Conservation (phyloP, 768 basidiomycete genomes). For the Lenzites betulinus region DNA sequence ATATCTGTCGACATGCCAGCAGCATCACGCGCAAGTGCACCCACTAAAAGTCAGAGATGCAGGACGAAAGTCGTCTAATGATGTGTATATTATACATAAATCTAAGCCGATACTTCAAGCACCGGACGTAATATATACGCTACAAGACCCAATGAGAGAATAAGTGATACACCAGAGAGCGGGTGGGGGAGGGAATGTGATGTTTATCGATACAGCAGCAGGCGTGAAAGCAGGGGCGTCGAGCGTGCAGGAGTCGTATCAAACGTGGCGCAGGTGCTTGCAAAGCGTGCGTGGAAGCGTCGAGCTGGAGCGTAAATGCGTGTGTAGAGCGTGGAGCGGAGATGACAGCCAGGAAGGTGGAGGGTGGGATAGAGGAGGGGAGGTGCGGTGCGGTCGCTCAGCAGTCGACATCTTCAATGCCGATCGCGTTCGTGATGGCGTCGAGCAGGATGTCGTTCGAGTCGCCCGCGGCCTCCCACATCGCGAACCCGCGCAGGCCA, state of each 20-base stretch:
- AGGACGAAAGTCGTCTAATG: neutral
- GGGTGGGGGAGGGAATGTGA: neutral
- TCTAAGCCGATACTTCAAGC: slow-evolving; percentile 19
- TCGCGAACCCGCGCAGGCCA: slow-evolving; percentile 44
- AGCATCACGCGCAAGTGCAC: too few relatives aligned
- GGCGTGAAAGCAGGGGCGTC: slow-evolving; percentile 18
- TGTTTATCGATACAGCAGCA: slow-evolving; percentile 16
- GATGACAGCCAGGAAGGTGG: neutral
- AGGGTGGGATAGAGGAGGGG: neutral
- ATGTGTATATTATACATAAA: slow-evolving; percentile 12
- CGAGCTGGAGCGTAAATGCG: slow-evolving; percentile 7
- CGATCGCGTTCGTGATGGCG: slow-evolving; percentile 44
- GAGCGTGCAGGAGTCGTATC: slow-evolving; percentile 16
- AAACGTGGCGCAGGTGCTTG: slow-evolving; percentile 13
- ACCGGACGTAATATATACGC: slow-evolving; percentile 17
- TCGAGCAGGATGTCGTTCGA: slow-evolving; percentile 53
- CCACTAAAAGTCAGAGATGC: too few relatives aligned
- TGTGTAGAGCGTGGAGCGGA: neutral
- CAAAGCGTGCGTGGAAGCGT: slow-evolving; percentile 12
- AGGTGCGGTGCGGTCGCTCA: too few relatives aligned
- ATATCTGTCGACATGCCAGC: too few relatives aligned
- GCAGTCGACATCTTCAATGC: slow-evolving; percentile 26
- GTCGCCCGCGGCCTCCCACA: slow-evolving; percentile 50
- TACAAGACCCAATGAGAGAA: slow-evolving; percentile 12
- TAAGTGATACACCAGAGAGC: slow-evolving; percentile 12